Conservation (phyloP, 2,329 filamentous ascomycete species). For the Ceratocystis ficicola region DNA sequence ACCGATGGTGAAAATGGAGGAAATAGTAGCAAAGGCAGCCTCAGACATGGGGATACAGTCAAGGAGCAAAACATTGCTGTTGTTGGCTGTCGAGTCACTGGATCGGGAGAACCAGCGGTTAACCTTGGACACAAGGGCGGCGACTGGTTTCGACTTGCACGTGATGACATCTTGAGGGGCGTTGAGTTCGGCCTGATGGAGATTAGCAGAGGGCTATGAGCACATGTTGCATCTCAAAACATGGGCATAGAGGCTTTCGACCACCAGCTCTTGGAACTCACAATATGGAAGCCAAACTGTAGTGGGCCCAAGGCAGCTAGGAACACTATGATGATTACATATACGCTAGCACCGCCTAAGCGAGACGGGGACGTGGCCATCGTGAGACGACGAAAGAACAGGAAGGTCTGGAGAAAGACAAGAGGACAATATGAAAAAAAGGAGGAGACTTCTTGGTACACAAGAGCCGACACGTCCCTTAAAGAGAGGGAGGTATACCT, state of each 20-base stretch:
- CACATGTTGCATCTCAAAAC: too few relatives aligned
- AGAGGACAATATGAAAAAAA: neutral
- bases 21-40: constrained; percentile 70
- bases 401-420: neutral
- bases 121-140: constrained; percentile 29
- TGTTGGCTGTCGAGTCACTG: constrained; percentile 25
- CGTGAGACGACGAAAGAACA: neutral
- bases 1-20: constrained; percentile 82
- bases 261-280: constrained; percentile 32
- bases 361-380: neutral
- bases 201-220: neutral
- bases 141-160: constrained; percentile 48
- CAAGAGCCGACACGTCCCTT: neutral
- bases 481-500: neutral
- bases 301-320: constrained; percentile 75
- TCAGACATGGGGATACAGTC: constrained; percentile 84
- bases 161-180: constrained; percentile 89
- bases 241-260: too few relatives aligned
- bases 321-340: constrained; percentile 63
- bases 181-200: constrained; percentile 72
- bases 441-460: neutral
- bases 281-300: constrained; percentile 89
- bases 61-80: constrained; percentile 33
- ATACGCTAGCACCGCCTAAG: constrained; percentile 33
- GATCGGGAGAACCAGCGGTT: constrained; percentile 27